phyloP scores from a whole-genome alignment of 1,139 yeast genomes.

The Debaryomyces fabryi region DNA sequence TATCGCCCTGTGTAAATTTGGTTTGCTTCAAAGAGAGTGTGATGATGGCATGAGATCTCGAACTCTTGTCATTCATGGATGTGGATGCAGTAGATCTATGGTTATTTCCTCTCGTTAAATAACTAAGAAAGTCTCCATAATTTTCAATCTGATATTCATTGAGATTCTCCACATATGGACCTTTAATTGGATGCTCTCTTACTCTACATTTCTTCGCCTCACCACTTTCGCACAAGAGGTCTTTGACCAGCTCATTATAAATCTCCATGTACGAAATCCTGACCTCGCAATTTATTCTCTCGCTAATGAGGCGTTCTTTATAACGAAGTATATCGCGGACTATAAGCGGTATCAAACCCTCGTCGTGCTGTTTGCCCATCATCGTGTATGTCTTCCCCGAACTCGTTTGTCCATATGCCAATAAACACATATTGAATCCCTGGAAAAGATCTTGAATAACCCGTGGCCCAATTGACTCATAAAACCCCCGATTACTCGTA shows the following conservation, averaged over 20 bases:
- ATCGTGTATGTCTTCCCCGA: constrained; percentile 73
- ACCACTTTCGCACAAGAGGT: constrained; percentile 41
- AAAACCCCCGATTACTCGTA: constrained; percentile 53
- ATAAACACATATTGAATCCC: constrained; percentile 74
- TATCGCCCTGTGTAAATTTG: constrained; percentile 44
- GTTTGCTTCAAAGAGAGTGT: constrained; percentile 65
- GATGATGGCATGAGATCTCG: constrained; percentile 79
- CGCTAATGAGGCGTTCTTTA: constrained; percentile 40
- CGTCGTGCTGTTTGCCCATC: constrained; percentile 59
- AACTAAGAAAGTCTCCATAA: constrained; percentile 46
- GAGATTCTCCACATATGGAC: constrained; percentile 72
- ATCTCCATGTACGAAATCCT: constrained; percentile 68
- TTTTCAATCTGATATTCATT: constrained; percentile 49
- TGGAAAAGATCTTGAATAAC: constrained; percentile 63
- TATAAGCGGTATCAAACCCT: constrained; percentile 65
- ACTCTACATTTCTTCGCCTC: constrained; percentile 44
- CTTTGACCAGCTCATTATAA: constrained; percentile 71
- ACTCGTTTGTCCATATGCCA: constrained; percentile 83
- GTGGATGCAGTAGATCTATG: constrained; percentile 71
- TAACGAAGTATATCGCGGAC: constrained; percentile 55
- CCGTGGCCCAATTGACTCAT: constrained; percentile 55
- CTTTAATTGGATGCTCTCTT: constrained; percentile 60
- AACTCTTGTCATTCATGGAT: constrained; percentile 66
- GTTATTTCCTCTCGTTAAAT: constrained; percentile 49
- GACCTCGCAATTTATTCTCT: constrained; percentile 54